These are phyloP conservation scores for Pseudogymnoascus sp. DNA, from an alignment of 2,329 filamentous ascomycete species.

Conservation along the genomic window DNA sequence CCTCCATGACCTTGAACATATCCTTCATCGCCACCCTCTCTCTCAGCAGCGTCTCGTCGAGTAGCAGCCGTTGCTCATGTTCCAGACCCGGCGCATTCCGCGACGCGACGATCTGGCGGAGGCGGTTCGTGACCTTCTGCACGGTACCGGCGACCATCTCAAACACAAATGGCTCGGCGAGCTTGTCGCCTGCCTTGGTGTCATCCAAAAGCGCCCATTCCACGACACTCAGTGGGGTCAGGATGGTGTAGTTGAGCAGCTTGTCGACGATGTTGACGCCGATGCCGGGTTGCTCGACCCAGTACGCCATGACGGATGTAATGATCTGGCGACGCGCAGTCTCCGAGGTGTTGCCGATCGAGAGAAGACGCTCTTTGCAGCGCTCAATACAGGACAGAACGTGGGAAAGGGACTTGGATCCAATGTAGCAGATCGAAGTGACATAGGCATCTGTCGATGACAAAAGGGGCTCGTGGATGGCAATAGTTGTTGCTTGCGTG, in stretches of 20 bases:
- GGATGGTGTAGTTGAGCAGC: conserved; percentile 91
- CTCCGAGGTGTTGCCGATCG: conserved; percentile 66
- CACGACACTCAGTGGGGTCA: conserved; percentile 76
- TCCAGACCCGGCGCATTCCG: conserved; percentile 48
- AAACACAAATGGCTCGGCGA: conserved; percentile 71
- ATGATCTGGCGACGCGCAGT: conserved; percentile 81
- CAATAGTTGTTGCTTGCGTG: conserved; percentile 60
- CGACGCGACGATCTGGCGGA: conserved; percentile 68
- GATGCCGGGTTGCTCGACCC: conserved; percentile 84
- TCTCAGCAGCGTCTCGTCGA: conserved; percentile 58
- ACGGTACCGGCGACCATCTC: conserved; percentile 88
- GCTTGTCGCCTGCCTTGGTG: conserved; percentile 52
- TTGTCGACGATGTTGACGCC: conserved; percentile 93
- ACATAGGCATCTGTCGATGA: conserved; percentile 90
- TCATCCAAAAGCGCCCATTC: conserved; percentile 74
- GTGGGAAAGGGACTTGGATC: conserved; percentile 92
- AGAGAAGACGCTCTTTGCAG: conserved; percentile 78
- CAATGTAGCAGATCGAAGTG: conserved; percentile 86
- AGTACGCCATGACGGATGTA: conserved; percentile 82
- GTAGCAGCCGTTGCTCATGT: conserved; percentile 35
- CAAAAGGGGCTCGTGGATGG: conserved; percentile 65
- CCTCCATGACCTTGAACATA: conserved; percentile 74
- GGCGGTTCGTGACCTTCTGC: conserved; percentile 78
- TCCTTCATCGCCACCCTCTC: conserved; percentile 70
- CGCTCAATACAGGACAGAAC: conserved; percentile 93